A percentile compares a stretch with the other conserved stretches of the same genome.
Evolutionary conservation across 768 basidiomycete species (phyloP).

Genomic region (Xerocomus brunneocitrinus): DNA sequence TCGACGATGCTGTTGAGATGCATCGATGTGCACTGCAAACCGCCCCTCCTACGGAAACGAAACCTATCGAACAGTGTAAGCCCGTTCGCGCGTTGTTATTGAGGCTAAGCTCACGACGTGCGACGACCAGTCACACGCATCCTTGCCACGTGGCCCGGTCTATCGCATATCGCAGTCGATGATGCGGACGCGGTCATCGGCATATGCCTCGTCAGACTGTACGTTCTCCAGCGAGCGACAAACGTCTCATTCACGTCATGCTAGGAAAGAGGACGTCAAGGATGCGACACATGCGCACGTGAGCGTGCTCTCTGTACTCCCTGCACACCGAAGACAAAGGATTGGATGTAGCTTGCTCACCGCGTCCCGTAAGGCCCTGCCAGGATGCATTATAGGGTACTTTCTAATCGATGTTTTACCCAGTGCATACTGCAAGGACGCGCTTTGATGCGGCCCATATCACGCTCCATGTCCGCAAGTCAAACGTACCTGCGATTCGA

Average conservation of each 20-base stretch:
- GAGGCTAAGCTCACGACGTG: neutral
- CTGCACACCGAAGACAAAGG: conserved; percentile 6
- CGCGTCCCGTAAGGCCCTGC: neutral
- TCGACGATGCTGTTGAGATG: neutral
- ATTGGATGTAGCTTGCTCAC: conserved; percentile 2
- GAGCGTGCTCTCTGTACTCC: conserved; percentile 3
- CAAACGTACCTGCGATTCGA: conserved; percentile 8
- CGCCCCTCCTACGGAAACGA: neutral
- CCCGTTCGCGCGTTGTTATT: neutral
- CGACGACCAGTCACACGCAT: neutral
- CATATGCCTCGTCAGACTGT: conserved; percentile 10
- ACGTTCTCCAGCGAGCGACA: neutral
- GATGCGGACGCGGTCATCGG: conserved; percentile 2
- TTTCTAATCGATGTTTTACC: neutral
- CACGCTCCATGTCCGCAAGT: conserved; percentile 4
- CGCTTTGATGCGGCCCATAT: conserved; percentile 2
- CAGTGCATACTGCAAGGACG: neutral
- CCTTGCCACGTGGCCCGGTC: neutral
- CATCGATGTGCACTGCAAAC: neutral
- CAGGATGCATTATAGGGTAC: neutral
- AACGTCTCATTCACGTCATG: neutral
- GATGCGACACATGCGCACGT: conserved; percentile 7
- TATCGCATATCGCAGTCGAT: neutral
- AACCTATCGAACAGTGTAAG: neutral
- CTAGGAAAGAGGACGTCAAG: conserved; percentile 7